Percentiles rank a stretch among this genome's conserved stretches.
Evolutionary conservation across 1,139 yeast species (phyloP).

Genomic region (Taphrina sp.): DNA sequence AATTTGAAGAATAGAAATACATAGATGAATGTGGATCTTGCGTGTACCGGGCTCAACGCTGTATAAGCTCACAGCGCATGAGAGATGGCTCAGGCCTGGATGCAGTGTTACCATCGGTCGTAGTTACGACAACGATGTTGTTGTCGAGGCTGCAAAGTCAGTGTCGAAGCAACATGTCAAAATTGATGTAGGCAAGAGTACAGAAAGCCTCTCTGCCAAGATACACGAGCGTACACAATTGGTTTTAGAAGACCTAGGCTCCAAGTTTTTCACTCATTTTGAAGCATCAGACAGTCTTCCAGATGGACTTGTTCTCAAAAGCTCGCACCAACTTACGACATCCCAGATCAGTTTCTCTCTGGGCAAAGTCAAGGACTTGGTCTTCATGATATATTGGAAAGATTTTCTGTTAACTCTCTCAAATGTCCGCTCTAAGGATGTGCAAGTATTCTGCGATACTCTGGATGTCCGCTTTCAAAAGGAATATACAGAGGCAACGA

Average conservation of each 20-base stretch:
- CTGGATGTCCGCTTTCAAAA: slow-evolving; percentile 18
- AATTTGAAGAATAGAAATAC: too few relatives aligned
- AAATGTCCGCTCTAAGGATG: slow-evolving; percentile 11
- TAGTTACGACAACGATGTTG: neutral
- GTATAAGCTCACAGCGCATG: neutral
- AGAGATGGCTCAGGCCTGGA: slow-evolving; percentile 14
- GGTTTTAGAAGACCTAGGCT: slow-evolving; percentile 12
- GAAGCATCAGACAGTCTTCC: neutral
- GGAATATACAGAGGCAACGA: slow-evolving; percentile 14
- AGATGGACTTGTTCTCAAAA: neutral
- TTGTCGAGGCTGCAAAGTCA: slow-evolving; percentile 15
- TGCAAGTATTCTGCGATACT: slow-evolving; percentile 2
- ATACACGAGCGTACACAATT: slow-evolving; percentile 4
- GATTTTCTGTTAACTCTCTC: slow-evolving; percentile 24
- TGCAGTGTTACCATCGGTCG: slow-evolving; percentile 12
- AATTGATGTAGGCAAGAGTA: slow-evolving; percentile 1
- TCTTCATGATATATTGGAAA: slow-evolving; percentile 18
- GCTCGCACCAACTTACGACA: neutral
- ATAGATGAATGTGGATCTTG: slow-evolving; percentile 16
- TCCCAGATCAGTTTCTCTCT: neutral
- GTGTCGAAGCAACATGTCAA: slow-evolving; percentile 18
- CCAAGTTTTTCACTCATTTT: slow-evolving; percentile 22
- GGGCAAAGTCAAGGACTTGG: neutral
- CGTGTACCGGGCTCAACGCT: slow-evolving; percentile 3
- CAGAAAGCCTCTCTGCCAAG: neutral